These are phyloP conservation scores for Jatropha podagrica DNA, from an alignment of 441 rosid species.

Conservation along the genomic window DNA sequence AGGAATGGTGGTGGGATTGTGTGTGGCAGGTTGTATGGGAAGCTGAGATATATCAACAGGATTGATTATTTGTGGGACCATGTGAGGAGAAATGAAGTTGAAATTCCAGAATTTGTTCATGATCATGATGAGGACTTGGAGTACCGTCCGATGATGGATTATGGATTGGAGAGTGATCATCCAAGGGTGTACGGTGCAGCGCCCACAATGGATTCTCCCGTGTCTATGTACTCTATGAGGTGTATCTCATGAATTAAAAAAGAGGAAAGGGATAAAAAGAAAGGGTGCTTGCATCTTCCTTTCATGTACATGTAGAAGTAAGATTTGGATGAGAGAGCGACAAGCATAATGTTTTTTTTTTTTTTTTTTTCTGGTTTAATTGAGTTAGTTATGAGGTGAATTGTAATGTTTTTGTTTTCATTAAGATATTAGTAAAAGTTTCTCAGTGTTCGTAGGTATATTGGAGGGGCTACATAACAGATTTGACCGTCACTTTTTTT, in stretches of 20 bases:
- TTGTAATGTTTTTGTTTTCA: no score
- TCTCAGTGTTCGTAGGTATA: no score
- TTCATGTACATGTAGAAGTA: no score
- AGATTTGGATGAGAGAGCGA: no score
- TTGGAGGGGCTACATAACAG: no score
- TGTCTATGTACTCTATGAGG: conserved; percentile 57
- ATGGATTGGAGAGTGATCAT: conserved; percentile 68
- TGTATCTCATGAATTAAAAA: conserved; percentile 44
- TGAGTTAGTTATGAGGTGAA: no score
- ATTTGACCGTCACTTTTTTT: no score
- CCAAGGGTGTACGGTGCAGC: conserved; percentile 42
- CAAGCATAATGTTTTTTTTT: no score
- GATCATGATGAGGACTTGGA: conserved; percentile 72
- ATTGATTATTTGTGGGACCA: conserved; percentile 69
- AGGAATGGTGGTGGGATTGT: not conserved
- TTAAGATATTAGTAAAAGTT: no score
- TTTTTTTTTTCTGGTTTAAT: no score
- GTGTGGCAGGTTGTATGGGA: conserved; percentile 58
- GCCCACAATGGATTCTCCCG: conserved; percentile 44
- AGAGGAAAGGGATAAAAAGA: not conserved
- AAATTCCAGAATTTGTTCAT: conserved; percentile 62
- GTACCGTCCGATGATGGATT: conserved; percentile 64
- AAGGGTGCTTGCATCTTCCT: no score
- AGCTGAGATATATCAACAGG: conserved; percentile 62
- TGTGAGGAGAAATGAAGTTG: conserved; percentile 63